Evolutionary conservation across 441 rosid genomes (phyloP).

Genomic region (Gossypium davidsonii): DNA sequence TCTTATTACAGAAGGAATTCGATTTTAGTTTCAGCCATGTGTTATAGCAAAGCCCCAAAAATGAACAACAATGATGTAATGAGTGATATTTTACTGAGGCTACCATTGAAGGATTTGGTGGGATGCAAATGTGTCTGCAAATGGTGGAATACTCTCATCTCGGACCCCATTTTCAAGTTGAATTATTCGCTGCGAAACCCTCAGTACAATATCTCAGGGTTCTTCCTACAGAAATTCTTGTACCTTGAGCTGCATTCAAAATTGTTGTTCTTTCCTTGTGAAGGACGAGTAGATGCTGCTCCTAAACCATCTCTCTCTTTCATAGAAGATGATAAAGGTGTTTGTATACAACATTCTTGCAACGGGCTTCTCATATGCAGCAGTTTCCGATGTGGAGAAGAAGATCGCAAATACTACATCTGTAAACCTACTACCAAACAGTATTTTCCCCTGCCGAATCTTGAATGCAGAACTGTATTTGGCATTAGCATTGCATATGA

Average conservation of each 20-base stretch:
- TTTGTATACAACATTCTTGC: constrained; percentile 15
- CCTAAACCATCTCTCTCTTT: constrained; percentile 18
- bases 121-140: constrained; percentile 22
- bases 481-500: constrained; percentile 17
- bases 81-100: constrained; percentile 13
- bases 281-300: constrained; percentile 8
- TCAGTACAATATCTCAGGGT: constrained; percentile 9
- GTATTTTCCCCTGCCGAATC: constrained; percentile 14
- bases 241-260: neutral
- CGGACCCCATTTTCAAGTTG: constrained; percentile 16
- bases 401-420: constrained; percentile 17
- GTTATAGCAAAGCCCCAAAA: neutral
- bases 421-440: constrained; percentile 27
- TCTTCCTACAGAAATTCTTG: constrained; percentile 17
- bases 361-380: constrained; percentile 23
- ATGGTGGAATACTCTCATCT: constrained; percentile 19
- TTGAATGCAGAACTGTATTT: neutral
- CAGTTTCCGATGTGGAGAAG: constrained; percentile 18
- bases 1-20: neutral
- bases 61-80: neutral
- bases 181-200: constrained; percentile 7
- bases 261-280: constrained; percentile 5
- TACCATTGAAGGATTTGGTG: constrained; percentile 22
- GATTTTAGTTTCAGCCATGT: neutral
- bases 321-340: constrained; percentile 15